These are phyloP conservation scores for Mortierella sp. DNA, from an alignment of 371 early-diverging fungal species.

Conservation along the genomic window DNA sequence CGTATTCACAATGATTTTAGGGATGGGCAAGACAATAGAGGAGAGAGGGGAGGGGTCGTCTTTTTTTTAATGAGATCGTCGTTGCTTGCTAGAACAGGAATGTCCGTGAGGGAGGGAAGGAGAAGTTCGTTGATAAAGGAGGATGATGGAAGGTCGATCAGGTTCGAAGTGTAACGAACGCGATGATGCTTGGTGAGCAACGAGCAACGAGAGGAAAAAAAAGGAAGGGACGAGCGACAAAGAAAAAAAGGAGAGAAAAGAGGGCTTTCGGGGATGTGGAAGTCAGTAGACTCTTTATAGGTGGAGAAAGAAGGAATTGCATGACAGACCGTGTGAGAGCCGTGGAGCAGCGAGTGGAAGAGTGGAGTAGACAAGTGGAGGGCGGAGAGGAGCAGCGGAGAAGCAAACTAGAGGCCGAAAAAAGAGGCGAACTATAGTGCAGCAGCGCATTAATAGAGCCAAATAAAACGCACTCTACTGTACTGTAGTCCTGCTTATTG, in stretches of 20 bases:
- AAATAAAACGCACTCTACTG: too few relatives aligned
- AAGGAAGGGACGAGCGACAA: constrained; percentile 31
- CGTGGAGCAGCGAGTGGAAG: constrained; percentile 21
- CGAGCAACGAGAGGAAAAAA: constrained; percentile 7
- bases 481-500: background rate
- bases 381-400: constrained; percentile 3
- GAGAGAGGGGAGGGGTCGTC: constrained; percentile 7
- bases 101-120: constrained; percentile 2
- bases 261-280: background rate
- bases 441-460: too few relatives aligned
- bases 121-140: background rate
- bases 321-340: constrained; percentile 11
- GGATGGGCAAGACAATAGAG: background rate
- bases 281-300: constrained; percentile 4
- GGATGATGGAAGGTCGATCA: background rate
- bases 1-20: background rate
- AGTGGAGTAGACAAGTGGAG: background rate
- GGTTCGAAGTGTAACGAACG: constrained; percentile 10
- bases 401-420: background rate
- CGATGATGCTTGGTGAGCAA: constrained; percentile 5
- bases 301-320: constrained; percentile 13
- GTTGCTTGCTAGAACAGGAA: background rate
- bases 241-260: constrained; percentile 17
- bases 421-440: too few relatives aligned
- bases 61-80: background rate